Conservation (phyloP, 2,329 filamentous ascomycete species). For the Leptographium wingfieldii region DNA sequence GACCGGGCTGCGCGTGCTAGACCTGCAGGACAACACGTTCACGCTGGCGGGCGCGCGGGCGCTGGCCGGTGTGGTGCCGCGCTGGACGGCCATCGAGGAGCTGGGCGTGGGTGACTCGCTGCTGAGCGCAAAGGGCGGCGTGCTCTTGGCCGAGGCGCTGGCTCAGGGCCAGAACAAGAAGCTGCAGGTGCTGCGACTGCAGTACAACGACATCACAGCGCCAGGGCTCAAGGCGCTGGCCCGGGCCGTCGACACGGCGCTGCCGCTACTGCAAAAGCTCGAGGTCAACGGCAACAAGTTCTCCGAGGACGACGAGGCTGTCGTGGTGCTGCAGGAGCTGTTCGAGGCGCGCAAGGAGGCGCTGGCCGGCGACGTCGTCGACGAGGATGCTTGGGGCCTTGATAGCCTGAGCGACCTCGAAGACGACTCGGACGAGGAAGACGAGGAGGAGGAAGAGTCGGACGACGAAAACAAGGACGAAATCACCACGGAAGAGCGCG, state of each 20-base stretch:
- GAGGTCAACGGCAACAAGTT: slow-evolving; percentile 98
- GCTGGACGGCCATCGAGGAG: slow-evolving; percentile 67
- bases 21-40: slow-evolving; percentile 97
- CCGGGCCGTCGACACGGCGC: slow-evolving; percentile 49
- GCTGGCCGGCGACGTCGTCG: slow-evolving; percentile 48
- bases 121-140: slow-evolving; percentile 62
- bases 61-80: slow-evolving; percentile 58
- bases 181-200: slow-evolving; percentile 68
- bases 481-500: slow-evolving; percentile 40
- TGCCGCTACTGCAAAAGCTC: slow-evolving; percentile 70
- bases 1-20: slow-evolving; percentile 57
- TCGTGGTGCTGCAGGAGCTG: slow-evolving; percentile 55
- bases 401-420: slow-evolving; percentile 81
- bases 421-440: slow-evolving; percentile 58
- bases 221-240: slow-evolving; percentile 61
- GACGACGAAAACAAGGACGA: slow-evolving; percentile 44
- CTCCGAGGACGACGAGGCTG: slow-evolving; percentile 64
- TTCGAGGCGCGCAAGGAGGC: slow-evolving; percentile 70
- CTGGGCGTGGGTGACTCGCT: slow-evolving; percentile 84
- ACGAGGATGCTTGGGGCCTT: slow-evolving; percentile 73
- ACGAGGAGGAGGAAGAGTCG: slow-evolving; percentile 55
- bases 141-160: slow-evolving; percentile 62
- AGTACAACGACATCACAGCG: slow-evolving; percentile 88
- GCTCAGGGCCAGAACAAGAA: slow-evolving; percentile 63
- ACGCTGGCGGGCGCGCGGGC: slow-evolving; percentile 68